Evolutionary conservation across 805 yeast species (phyloP), one percentile per base, ranked within the genome.

Genomic region (Myxozyma nipponensis): DNA sequence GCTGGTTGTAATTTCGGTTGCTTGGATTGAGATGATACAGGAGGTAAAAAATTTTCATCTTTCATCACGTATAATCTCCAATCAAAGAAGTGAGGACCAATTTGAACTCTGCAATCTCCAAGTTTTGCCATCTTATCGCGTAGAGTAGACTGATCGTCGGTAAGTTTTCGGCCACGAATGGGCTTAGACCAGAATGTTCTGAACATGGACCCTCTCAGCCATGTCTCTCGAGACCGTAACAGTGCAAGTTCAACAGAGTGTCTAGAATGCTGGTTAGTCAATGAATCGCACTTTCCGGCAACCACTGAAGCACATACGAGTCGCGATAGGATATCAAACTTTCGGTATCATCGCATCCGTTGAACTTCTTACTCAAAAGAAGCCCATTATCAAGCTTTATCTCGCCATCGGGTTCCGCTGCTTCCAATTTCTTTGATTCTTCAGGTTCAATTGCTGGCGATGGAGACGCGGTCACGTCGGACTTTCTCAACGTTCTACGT

Each of bases 81-180:
- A 36, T 82, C 87, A 68, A 87, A 87, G 0, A 72, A 67, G 67
- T 91, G 98, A 0, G 96, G 96, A 0, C 97, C 98, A 21, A 84
- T 74, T 9, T 74, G 72, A 69, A 89, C 68, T 1, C 72, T 69
- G 53, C 90, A 81, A 59, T 90, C 96, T 59, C 91, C 80, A 49
- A 93, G 70, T 64, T 88, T 89, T 52, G 88, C 83, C 96, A 90
- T 89, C 49, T 82, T 82, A 57, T 91, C 97, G 60, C 95, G 72
- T 3, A 86, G 83, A 63, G 78, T 79, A n/a, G 64, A 68, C 60
- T 69, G 76, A 38, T 69, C 67, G 49, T 72, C 75, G 53, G 72
- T 64, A 53, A 65, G 73, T 65, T 71, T 78, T 48, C 73, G 75
- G 55, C 82, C 76, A 47, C 81, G 67, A 51, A 81, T 77, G 46